Percentiles rank a stretch among this genome's conserved stretches.
Evolutionary conservation across 2,329 filamentous ascomycete genomes (phyloP).

Genomic region (Botrytis fabae): DNA sequence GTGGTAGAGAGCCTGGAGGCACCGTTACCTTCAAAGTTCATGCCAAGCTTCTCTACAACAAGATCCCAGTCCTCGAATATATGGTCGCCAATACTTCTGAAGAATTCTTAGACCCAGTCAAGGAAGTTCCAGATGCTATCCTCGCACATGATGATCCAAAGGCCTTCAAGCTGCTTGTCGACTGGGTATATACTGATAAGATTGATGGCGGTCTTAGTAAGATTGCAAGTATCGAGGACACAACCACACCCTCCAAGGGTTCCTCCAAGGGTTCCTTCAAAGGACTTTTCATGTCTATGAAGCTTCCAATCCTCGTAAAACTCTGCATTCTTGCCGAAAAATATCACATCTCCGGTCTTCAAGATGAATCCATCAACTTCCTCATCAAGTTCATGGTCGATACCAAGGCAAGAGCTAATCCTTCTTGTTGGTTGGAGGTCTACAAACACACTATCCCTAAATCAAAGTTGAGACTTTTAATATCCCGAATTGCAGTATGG

Average conservation of each 20-base stretch:
- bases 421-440: constrained; percentile 12
- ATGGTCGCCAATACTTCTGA: neutral
- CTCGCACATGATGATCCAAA: neutral
- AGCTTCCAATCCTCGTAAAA: neutral
- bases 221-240: neutral
- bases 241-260: neutral
- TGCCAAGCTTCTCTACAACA: neutral
- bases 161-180: neutral
- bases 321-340: neutral
- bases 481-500: constrained; percentile 5
- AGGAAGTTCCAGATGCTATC: neutral
- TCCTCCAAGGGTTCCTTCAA: neutral
- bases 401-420: constrained; percentile 1
- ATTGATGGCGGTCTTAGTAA: neutral
- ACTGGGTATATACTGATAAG: neutral
- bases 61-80: neutral
- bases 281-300: neutral
- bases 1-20: neutral
- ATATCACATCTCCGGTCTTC: neutral
- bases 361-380: neutral
- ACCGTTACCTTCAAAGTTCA: neutral
- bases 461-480: neutral
- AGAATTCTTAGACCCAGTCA: neutral
- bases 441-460: neutral
- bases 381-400: constrained; percentile 9